Evolutionary conservation across 257 asterid species (phyloP), one percentile per base, ranked within the genome.

Genomic region (Penstemon eatonii): DNA sequence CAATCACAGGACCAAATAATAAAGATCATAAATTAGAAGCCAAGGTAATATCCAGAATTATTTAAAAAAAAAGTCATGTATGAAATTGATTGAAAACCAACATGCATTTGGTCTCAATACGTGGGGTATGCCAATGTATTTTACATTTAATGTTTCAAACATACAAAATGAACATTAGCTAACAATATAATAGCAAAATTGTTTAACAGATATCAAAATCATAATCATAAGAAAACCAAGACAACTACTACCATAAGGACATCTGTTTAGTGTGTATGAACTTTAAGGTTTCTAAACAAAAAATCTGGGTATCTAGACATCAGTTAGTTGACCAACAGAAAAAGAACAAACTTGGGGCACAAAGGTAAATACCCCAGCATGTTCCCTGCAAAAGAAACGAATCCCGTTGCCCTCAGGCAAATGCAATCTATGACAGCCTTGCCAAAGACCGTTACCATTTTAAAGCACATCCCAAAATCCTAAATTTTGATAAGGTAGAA

Each of bases 1-100:
- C 19, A 46, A 67, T 45, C 51, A 43, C 5, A 38, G 2, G 44
- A 13, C 19, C 25, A 55, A 40, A 8, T 56, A 41, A 54, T 13
- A 40, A 62, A 52, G 13, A 52, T 71, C 18, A 44, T 41, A 42
- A 4, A 50, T 7, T 46, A 64, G 51, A 66, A 66, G 47, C 56
- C 45, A 40, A 8, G 15, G 39, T 6, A 9, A 44, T 56, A 63
- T 2, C 33, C 33, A 25, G 33, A 25, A 25, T 25, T 25, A 1
- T 25, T 25, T 25, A 1, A 1, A 1, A 25, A 25, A 70, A 40
- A 53, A 47, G 5, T 4, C 47, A 50, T 38, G 43, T 55, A 45
- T 40, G 39, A 10, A 36, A 46, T 59, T 45, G 33, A 25, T 15
- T 63, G 41, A 40, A n/a, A 43, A 37, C 41, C 8, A 64, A 3